A percentile compares a stretch with the other conserved stretches of the same genome.
These are phyloP conservation scores for Articulospora tetracladia DNA, from an alignment of 495 filamentous ascomycete species.

Conservation along the genomic window DNA sequence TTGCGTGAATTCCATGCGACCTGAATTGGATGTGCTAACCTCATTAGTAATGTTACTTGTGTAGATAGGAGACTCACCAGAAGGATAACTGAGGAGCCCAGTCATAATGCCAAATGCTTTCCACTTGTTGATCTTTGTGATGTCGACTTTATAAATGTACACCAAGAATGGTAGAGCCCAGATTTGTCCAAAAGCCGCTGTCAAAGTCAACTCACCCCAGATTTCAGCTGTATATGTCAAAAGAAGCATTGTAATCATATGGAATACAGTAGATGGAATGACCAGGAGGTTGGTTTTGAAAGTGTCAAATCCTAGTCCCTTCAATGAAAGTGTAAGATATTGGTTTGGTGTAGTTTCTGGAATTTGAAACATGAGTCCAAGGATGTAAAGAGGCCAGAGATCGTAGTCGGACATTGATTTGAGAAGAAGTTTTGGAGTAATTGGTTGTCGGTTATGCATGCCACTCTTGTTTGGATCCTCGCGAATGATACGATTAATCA, in stretches of 20 bases:
- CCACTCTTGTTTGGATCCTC: constrained; percentile 67
- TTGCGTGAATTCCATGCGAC: constrained; percentile 68
- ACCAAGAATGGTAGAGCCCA: constrained; percentile 57
- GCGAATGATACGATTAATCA: constrained; percentile 72
- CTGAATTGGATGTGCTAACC: constrained; percentile 51
- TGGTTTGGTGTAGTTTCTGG: constrained; percentile 47
- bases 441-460: constrained; percentile 58
- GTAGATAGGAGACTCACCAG: constrained; percentile 35
- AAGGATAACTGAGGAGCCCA: constrained; percentile 53
- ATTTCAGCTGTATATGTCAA: constrained; percentile 35
- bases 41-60: constrained; percentile 4
- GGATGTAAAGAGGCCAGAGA: constrained; percentile 67
- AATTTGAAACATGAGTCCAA: constrained; percentile 56
- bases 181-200: constrained; percentile 42
- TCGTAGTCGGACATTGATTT: constrained; percentile 62
- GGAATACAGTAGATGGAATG: constrained; percentile 54
- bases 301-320: constrained; percentile 58
- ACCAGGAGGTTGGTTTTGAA: constrained; percentile 68
- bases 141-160: constrained; percentile 47
- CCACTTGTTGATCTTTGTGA: constrained; percentile 44
- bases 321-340: constrained; percentile 63
- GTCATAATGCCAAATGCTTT: constrained; percentile 55
- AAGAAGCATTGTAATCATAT: constrained; percentile 36
- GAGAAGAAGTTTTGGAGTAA: constrained; percentile 58
- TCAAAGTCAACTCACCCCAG: constrained; percentile 43